Evolutionary conservation across 768 basidiomycete genomes (phyloP).

Genomic region (Amanita pseudoporphyria): DNA sequence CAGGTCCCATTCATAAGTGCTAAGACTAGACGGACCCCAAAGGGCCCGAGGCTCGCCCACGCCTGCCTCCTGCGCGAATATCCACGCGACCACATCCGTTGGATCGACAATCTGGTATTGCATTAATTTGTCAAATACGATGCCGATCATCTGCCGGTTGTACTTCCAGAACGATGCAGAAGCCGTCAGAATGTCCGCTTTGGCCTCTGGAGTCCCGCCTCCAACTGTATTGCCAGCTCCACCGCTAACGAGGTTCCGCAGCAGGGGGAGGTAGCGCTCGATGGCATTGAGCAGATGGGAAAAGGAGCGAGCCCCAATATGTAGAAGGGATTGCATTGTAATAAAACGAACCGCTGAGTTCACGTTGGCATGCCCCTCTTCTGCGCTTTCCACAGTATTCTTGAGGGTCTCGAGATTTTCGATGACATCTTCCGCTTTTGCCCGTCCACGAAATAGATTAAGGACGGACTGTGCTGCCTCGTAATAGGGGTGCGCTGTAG

Average conservation of each 20-base stretch:
- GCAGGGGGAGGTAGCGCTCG: conserved; percentile 80
- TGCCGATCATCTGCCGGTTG: conserved; percentile 79
- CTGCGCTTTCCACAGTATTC: conserved; percentile 49
- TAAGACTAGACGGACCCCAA: conserved; percentile 33
- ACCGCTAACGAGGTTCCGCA: conserved; percentile 54
- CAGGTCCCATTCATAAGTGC: conserved; percentile 77
- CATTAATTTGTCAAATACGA: conserved; percentile 96
- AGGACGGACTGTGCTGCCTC: conserved; percentile 74
- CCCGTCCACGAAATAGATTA: conserved; percentile 70
- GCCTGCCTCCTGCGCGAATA: conserved; percentile 51
- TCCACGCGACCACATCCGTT: conserved; percentile 81
- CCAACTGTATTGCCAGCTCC: conserved; percentile 27
- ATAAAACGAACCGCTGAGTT: conserved; percentile 67
- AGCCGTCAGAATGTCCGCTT: conserved; percentile 61
- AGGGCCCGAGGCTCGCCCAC: conserved; percentile 28
- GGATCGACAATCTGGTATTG: conserved; percentile 98
- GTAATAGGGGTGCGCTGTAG: conserved; percentile 58
- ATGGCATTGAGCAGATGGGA: conserved; percentile 97
- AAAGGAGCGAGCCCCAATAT: conserved; percentile 92
- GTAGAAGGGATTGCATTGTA: conserved; percentile 77
- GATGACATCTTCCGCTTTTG: conserved; percentile 75
- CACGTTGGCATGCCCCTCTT: conserved; percentile 49
- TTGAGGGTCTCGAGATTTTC: conserved; percentile 63
- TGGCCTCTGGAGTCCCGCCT: conserved; percentile 42
- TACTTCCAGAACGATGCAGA: conserved; percentile 75